phyloP scores from a whole-genome alignment of 2,329 filamentous ascomycete genomes.

The Chaetomiaceae sp. region DNA sequence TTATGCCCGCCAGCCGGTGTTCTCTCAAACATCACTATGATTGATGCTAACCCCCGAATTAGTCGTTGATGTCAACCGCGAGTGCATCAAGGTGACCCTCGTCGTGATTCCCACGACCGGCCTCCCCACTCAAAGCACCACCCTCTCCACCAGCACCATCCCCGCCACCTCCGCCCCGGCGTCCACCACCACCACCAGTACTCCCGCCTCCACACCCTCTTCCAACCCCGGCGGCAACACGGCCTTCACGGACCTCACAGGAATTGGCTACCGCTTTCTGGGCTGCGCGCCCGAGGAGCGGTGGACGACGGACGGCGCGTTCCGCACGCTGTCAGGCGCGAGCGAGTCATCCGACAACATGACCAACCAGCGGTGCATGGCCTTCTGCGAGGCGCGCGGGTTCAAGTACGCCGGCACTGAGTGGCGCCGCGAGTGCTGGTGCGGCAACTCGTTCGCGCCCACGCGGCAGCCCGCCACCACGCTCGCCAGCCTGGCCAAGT shows the following conservation, averaged over 20 bases:
- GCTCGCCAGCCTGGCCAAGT: conserved; percentile 20
- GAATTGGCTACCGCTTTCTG: conserved; percentile 25
- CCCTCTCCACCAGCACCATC: conserved; percentile 15
- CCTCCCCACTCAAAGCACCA: conserved; percentile 5
- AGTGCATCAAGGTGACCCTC: conserved; percentile 28
- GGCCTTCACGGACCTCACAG: conserved; percentile 25
- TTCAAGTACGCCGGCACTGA: conserved; percentile 25
- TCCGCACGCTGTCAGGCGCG: conserved; percentile 25
- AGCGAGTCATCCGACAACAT: conserved; percentile 18
- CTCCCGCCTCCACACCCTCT: conserved; percentile 5
- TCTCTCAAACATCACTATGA: no score
- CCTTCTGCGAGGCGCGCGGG: conserved; percentile 18
- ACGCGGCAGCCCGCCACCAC: conserved; percentile 24
- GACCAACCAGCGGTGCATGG: conserved; percentile 25
- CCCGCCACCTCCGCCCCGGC: conserved; percentile 9
- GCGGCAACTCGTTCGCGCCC: conserved; percentile 21
- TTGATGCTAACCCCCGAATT: background rate
- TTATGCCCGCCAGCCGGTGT: no score
- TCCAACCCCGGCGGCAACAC: conserved; percentile 6
- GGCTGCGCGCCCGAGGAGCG: conserved; percentile 30
- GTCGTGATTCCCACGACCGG: conserved; percentile 20
- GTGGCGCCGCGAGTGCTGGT: conserved; percentile 28
- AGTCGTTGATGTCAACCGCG: conserved; percentile 25
- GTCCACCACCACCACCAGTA: conserved; percentile 12
- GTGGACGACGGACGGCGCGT: conserved; percentile 23